A percentile compares a stretch with the other conserved stretches of the same genome.
Evolutionary conservation across 2,329 filamentous ascomycete genomes (phyloP).

Genomic region (Lecanoromycetidae sp.): DNA sequence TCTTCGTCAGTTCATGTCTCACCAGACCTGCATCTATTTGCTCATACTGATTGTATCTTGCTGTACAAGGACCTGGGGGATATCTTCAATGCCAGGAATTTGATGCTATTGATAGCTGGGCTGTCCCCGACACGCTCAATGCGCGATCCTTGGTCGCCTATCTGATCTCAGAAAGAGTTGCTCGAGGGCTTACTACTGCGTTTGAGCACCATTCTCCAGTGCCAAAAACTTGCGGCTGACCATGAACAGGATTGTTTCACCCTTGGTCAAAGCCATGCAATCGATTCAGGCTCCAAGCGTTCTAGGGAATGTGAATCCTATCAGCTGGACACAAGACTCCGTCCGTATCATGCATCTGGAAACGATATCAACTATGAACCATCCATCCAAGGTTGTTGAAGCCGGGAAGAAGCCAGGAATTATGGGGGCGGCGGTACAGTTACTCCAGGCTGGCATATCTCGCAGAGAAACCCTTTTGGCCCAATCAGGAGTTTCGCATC

Average conservation of each 20-base stretch:
- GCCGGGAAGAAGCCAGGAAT: neutral
- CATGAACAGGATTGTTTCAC: too few species aligned
- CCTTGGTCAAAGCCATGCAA: too few species aligned
- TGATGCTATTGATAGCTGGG: slow-evolving; percentile 6
- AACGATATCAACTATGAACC: neutral
- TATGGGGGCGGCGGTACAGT: neutral
- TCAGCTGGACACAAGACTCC: neutral
- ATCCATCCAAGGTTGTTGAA: neutral
- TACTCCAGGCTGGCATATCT: neutral
- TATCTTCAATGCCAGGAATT: slow-evolving; percentile 9
- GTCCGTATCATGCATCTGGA: neutral
- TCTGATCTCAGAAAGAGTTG: too few species aligned
- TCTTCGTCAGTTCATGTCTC: slow-evolving; percentile 22
- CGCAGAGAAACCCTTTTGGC: neutral
- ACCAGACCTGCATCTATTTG: neutral
- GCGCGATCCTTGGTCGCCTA: too few species aligned
- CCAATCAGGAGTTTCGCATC: neutral
- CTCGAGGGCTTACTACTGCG: too few species aligned
- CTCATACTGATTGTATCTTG: neutral
- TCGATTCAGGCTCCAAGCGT: too few species aligned
- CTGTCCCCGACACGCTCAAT: too few species aligned
- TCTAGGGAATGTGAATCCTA: neutral
- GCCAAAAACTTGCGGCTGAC: too few species aligned
- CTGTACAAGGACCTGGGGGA: slow-evolving; percentile 4
- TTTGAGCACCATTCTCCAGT: too few species aligned